Conservation (phyloP, 768 basidiomycete genomes). For the Pulveroboletus sp. region DNA sequence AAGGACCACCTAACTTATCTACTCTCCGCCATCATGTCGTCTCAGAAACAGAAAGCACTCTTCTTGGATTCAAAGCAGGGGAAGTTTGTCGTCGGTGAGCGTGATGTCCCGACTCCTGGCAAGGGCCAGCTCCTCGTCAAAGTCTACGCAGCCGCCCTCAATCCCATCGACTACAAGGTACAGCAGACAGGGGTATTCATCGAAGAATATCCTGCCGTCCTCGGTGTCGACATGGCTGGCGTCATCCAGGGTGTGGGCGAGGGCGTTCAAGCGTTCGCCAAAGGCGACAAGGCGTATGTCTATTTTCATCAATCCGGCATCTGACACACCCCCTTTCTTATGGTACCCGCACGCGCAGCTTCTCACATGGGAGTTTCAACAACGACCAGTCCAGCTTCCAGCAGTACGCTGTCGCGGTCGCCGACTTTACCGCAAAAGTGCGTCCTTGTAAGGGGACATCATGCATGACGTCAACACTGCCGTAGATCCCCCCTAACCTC, state of each 20-base stretch:
- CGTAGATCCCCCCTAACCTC: slow-evolving; percentile 41
- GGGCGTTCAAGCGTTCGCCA: slow-evolving; percentile 29
- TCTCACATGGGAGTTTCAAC: slow-evolving; percentile 28
- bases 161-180: slow-evolving; percentile 44
- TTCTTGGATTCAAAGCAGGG: slow-evolving; percentile 27
- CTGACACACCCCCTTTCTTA: not conserved
- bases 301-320: not conserved
- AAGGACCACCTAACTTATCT: slow-evolving; percentile 14
- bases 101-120: slow-evolving; percentile 31
- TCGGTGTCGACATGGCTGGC: slow-evolving; percentile 37
- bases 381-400: slow-evolving; percentile 36
- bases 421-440: slow-evolving; percentile 36
- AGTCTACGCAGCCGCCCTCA: slow-evolving; percentile 37
- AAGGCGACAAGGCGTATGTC: slow-evolving; percentile 40
- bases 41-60: slow-evolving; percentile 27
- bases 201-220: slow-evolving; percentile 32
- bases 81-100: slow-evolving; percentile 27
- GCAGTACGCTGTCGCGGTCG: slow-evolving; percentile 34
- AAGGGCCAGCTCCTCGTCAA: slow-evolving; percentile 40
- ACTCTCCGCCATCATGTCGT: slow-evolving; percentile 15
- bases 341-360: not conserved
- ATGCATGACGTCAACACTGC: slow-evolving; percentile 2
- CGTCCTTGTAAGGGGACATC: not conserved
- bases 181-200: slow-evolving; percentile 29
- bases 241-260: slow-evolving; percentile 36